Evolutionary conservation across 208 protist species (phyloP).

Genomic region (Leishmania amazonensis): DNA sequence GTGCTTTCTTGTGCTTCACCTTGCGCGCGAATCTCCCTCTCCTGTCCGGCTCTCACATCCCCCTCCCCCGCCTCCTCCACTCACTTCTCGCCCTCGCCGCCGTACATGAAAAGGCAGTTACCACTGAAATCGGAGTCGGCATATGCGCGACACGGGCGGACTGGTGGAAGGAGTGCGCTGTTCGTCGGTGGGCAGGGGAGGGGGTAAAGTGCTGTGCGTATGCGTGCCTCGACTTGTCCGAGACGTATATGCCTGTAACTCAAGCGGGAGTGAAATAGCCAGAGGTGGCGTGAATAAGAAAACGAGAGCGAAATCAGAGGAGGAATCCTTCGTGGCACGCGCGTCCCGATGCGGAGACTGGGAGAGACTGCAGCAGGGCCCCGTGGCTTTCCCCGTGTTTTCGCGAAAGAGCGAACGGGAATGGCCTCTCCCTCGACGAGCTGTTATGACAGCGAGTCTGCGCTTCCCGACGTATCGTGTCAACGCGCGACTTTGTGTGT

Average conservation of each 20-base stretch:
- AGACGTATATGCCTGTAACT: background rate
- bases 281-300: background rate
- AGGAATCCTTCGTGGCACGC: background rate
- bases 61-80: background rate
- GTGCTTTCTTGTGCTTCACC: background rate
- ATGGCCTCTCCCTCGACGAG: background rate
- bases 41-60: background rate
- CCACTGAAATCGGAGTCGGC: background rate
- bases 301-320: background rate
- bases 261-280: background rate
- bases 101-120: background rate
- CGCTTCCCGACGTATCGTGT: background rate
- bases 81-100: background rate
- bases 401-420: background rate
- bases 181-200: background rate
- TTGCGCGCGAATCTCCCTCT: background rate
- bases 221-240: background rate
- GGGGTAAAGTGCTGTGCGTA: background rate
- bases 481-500: background rate
- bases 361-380: background rate
- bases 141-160: background rate
- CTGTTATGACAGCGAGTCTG: background rate
- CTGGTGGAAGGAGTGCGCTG: background rate
- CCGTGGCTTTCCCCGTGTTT: background rate
- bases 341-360: background rate